Evolutionary conservation across 2,329 filamentous ascomycete genomes (phyloP).

Genomic region (Fusarium newnesense): DNA sequence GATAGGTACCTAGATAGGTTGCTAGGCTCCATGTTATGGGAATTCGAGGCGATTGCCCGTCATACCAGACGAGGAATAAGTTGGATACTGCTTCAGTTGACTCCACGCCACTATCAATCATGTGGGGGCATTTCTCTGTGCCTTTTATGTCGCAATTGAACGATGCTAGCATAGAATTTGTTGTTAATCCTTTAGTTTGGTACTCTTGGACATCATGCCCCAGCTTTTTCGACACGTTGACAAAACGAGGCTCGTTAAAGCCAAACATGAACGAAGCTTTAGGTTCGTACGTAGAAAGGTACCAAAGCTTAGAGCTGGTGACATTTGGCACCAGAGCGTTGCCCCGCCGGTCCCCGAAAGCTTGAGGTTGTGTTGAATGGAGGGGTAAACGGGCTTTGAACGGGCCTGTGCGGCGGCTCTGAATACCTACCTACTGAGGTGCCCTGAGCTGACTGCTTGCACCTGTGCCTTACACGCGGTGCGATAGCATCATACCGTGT

Average conservation of each 20-base stretch:
- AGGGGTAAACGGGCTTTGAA: conserved; percentile 23
- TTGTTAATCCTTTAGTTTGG: not conserved
- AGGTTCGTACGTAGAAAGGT: not conserved
- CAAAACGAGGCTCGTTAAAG: not conserved
- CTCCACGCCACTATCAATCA: conserved; percentile 13
- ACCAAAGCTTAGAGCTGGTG: not conserved
- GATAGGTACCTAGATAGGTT: not conserved
- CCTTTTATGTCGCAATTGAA: not conserved
- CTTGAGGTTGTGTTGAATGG: conserved; percentile 13
- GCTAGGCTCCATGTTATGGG: not conserved
- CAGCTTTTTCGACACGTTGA: not conserved
- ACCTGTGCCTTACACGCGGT: not conserved
- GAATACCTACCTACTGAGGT: not conserved
- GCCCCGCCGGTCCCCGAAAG: conserved; percentile 28
- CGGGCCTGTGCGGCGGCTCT: conserved; percentile 13
- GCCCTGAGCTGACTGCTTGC: not conserved
- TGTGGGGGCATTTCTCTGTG: conserved; percentile 1
- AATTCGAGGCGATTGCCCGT: conserved; percentile 15
- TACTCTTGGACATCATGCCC: not conserved
- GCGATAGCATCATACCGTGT: conserved; percentile 11
- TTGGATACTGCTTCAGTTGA: conserved; percentile 2
- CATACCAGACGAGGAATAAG: conserved; percentile 6
- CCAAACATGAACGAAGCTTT: conserved; percentile 3
- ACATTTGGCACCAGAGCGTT: conserved; percentile 18
- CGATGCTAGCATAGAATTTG: not conserved